These are phyloP conservation scores for Phytophthora megakarya DNA, from an alignment of 352 stramenopile species.

Conservation along the genomic window DNA sequence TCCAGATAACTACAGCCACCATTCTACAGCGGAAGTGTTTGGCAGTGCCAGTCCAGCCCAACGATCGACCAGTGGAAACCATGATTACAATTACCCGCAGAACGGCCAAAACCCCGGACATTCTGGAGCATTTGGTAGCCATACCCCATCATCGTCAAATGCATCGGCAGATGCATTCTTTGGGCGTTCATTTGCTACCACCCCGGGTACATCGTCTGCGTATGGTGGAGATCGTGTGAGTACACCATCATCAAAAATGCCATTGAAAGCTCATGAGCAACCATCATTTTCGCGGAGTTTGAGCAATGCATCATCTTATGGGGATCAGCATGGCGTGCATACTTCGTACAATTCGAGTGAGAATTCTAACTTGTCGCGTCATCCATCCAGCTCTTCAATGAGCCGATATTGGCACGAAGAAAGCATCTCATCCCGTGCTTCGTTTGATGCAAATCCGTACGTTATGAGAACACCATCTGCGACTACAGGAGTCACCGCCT, in stretches of 20 bases:
- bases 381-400: conserved; percentile 35
- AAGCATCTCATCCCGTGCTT: conserved; percentile 1
- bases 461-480: conserved; percentile 25
- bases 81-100: conserved; percentile 15
- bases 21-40: conserved; percentile 22
- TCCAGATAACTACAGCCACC: conserved; percentile 22
- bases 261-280: conserved; percentile 18
- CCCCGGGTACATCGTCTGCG: not conserved
- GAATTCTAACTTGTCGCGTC: conserved; percentile 21
- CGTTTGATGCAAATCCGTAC: conserved; percentile 30
- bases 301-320: conserved; percentile 48
- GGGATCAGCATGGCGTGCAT: conserved; percentile 29
- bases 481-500: conserved; percentile 22
- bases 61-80: conserved; percentile 12
- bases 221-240: conserved; percentile 18
- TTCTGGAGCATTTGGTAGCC: conserved; percentile 9
- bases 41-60: conserved; percentile 19
- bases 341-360: conserved; percentile 31
- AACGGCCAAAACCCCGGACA: conserved; percentile 6
- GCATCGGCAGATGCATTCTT: conserved; percentile 35
- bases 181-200: conserved; percentile 16
- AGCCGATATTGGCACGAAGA: conserved; percentile 19
- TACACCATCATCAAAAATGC: conserved; percentile 11
- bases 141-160: conserved; percentile 23
- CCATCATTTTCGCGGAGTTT: conserved; percentile 38